phyloP scores from a whole-genome alignment of 2,329 filamentous ascomycete species.

The Alternaria metachromatica region DNA sequence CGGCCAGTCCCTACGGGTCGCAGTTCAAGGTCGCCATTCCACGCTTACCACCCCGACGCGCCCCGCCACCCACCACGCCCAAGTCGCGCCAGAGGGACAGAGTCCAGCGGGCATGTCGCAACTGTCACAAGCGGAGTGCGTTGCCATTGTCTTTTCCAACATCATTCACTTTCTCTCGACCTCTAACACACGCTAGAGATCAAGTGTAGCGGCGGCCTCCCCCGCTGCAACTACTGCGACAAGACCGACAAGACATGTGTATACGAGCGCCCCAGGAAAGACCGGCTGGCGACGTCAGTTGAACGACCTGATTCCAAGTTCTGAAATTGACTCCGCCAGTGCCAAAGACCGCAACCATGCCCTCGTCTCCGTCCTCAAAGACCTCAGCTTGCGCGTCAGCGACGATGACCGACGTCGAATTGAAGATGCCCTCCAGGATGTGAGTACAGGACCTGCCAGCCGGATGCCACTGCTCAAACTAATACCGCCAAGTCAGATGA shows the following conservation, averaged over 20 bases:
- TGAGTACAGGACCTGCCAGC: neutral
- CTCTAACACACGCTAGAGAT: slow-evolving; percentile 29
- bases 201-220: slow-evolving; percentile 43
- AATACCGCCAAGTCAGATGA: slow-evolving; percentile 8
- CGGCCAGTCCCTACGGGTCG: neutral
- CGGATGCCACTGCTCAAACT: neutral
- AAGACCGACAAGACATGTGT: slow-evolving; percentile 32
- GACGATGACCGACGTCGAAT: slow-evolving; percentile 18
- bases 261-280: slow-evolving; percentile 39
- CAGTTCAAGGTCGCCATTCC: slow-evolving; percentile 15
- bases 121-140: slow-evolving; percentile 25
- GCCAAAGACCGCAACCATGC: slow-evolving; percentile 21
- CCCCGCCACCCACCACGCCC: slow-evolving; percentile 2
- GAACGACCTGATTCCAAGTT: neutral
- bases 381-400: slow-evolving; percentile 20
- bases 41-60: slow-evolving; percentile 9
- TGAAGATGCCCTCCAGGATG: slow-evolving; percentile 16
- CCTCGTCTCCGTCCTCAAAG: slow-evolving; percentile 19
- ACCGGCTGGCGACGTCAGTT: slow-evolving; percentile 35
- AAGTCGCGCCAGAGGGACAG: slow-evolving; percentile 12
- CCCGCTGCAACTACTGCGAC: slow-evolving; percentile 40
- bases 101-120: slow-evolving; percentile 16
- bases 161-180: neutral
- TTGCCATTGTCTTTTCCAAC: neutral
- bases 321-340: slow-evolving; percentile 8